Base-by-base conservation (phyloP, 331 rosid genomes). In the Telfairia occidentalis region DNA sequence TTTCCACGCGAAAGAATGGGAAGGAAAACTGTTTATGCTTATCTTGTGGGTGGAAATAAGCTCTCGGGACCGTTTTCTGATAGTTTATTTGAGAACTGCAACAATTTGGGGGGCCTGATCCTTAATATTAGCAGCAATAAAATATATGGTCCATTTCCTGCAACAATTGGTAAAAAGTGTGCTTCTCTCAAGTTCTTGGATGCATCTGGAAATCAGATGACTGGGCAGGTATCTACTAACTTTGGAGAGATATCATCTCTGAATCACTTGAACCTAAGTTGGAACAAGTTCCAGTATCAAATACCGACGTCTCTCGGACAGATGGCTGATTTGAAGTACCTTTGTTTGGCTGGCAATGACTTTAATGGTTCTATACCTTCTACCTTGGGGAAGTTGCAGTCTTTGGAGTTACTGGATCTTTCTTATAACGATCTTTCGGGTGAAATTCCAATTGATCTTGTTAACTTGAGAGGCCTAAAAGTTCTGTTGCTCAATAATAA, bases 391-490 rank as follows among this genome's bases (percentile, higher is more conserved):
- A 84, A 89, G 88, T 78, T 92, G 83, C 34, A 64, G 77, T 83
- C 88, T 50, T 83, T 92, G 73, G 80, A 85, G 79, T 86, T 82
- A 77, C 82, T 92, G 81, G 97, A 92, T 76, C 96, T 92, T 45
- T 90, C 98, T 55, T 78, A 87, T 50, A 90, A 92, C 79, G 72
- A 76, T 49, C 87, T 92, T 63, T 76, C 82, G n/a, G 97, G 97
- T 45, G 96, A 82, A 84, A 89, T 92, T 79, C 98, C 98, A 1
- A 73, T 72, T 12, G 89, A 74, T 59, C 77, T 92, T 80, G 90
- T 74, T 15, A 81, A 84, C 82, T 74, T 92, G 87, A 79, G 75
- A 79, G 85, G 82, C 79, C 81, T 92, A 76, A 83, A 84, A 5
- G 83, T 76, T 82, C 89, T 92, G 57, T 85, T 90, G 60, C 97